Evolutionary conservation across 257 asterid species (phyloP), one percentile per base, ranked within the genome.

Genomic region (Penstemon barbatus): DNA sequence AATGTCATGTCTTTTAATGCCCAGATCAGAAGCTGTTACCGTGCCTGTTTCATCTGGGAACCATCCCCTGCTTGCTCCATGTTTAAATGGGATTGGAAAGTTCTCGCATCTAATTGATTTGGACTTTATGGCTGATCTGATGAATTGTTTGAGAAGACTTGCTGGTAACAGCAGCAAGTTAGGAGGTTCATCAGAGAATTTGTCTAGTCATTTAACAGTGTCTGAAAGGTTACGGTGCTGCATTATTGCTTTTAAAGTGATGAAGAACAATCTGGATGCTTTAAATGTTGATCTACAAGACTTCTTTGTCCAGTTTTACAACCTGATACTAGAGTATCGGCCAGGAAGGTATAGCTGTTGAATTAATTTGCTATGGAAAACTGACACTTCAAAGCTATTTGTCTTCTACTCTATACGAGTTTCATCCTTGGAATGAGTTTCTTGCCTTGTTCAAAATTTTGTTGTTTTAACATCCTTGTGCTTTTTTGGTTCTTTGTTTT

Each of bases 101-200:
- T 91, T 86, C 62, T 78, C 97, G 56, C 99, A 94, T 71, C 85
- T 91, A 12, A 84, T 94, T 46, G 99, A 94, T 86, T 71, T 94
- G 78, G 97, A 87, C 72, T 94, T 87, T 76, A 94, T 94, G 97
- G 85, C 95, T 61, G 99, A 94, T 78, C 91, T 94, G 41, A 85
- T 89, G 96, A 78, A 83, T 13, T 81, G 78, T 75, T 80, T 93
- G 74, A 77, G 96, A 69, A 87, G 80, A 86, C 97, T 94, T 72
- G 92, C 96, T 57, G 89, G 92, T 61, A 83, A 68, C 42, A 86
- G 84, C 50, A 69, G 71, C 69, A 79, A 74, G 72, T 58, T 40
- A 0, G 86, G 60, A 64, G 86, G 79, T 70, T 71, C 83, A 50
- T 74, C 84, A 11, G 86, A 66, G 77, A 81, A 69, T 63, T 70